These are phyloP conservation scores for Pseudohalonectria lignicola DNA, from an alignment of 2,329 filamentous ascomycete genomes.

Conservation along the genomic window DNA sequence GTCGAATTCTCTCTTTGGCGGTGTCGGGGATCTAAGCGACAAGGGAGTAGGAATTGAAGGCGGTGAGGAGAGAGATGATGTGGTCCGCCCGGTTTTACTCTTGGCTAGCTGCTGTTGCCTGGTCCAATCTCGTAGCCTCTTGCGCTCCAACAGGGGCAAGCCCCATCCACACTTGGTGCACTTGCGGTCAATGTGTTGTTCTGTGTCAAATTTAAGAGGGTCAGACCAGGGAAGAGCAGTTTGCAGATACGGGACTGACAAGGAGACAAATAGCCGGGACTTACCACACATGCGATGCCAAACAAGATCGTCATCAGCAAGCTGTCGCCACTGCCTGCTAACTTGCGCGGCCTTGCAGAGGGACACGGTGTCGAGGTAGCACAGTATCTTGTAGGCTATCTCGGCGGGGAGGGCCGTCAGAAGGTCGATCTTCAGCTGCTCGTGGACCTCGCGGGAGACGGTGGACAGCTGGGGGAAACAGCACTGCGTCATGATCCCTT, in stretches of 20 bases:
- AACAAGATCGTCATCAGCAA: slow-evolving; percentile 95
- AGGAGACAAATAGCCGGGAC: neutral
- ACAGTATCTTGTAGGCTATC: slow-evolving; percentile 86
- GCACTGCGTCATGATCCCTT: slow-evolving; percentile 91
- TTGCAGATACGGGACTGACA: neutral
- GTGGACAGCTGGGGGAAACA: slow-evolving; percentile 96
- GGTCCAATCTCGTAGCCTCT: slow-evolving; percentile 77
- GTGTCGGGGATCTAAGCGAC: slow-evolving; percentile 10
- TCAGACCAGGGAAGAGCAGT: neutral
- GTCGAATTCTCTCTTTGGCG: slow-evolving; percentile 25
- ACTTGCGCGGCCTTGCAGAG: slow-evolving; percentile 95
- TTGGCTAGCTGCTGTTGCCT: slow-evolving; percentile 62
- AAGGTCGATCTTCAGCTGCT: slow-evolving; percentile 97
- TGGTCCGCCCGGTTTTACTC: slow-evolving; percentile 13
- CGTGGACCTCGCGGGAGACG: slow-evolving; percentile 79
- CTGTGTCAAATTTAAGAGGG: neutral
- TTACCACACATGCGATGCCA: slow-evolving; percentile 89
- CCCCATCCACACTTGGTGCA: slow-evolving; percentile 96
- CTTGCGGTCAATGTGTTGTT: slow-evolving; percentile 61
- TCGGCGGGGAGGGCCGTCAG: slow-evolving; percentile 79
- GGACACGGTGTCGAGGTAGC: slow-evolving; percentile 84
- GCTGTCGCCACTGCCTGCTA: slow-evolving; percentile 71
- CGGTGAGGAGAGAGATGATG: slow-evolving; percentile 2
- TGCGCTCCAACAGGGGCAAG: slow-evolving; percentile 77
- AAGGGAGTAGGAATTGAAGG: slow-evolving; percentile 17